Percentiles rank a stretch among this genome's conserved stretches.
Evolutionary conservation across 352 stramenopile genomes (phyloP).

Genomic region (Pythium pyrilobum): DNA sequence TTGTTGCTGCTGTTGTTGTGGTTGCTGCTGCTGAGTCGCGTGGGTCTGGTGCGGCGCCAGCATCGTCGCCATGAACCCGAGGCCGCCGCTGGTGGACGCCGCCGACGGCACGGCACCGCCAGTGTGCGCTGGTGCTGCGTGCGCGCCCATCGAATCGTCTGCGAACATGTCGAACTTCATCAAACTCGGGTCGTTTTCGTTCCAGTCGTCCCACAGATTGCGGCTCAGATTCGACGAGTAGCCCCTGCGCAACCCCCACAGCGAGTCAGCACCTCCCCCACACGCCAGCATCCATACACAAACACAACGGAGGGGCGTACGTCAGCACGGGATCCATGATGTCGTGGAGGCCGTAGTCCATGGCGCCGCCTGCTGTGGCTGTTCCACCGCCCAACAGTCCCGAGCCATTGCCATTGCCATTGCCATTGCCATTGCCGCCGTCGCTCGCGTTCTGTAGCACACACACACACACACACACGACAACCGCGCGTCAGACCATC

Average conservation of each 20-base stretch:
- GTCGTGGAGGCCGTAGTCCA: constrained; percentile 39
- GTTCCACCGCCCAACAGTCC: not conserved
- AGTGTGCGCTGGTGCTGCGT: not conserved
- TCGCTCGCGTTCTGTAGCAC: constrained; percentile 5
- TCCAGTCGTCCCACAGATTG: constrained; percentile 88
- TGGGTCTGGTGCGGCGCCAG: constrained; percentile 12
- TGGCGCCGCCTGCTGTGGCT: not conserved
- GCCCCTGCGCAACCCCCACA: constrained; percentile 27
- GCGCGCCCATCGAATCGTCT: constrained; percentile 3
- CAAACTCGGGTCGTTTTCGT: constrained; percentile 66
- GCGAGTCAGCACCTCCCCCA: not conserved
- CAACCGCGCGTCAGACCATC: not conserved
- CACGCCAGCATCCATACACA: not conserved
- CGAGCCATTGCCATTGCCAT: not conserved
- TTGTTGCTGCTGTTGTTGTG: constrained; percentile 13
- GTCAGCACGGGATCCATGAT: constrained; percentile 68
- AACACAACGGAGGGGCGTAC: constrained; percentile 25
- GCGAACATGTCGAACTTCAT: constrained; percentile 69
- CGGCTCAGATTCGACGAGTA: constrained; percentile 77
- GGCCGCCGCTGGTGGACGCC: not conserved
- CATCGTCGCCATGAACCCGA: constrained; percentile 7
- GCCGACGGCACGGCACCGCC: not conserved
- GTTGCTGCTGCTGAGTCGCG: not conserved
- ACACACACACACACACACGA: not conserved
- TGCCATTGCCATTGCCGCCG: not conserved